Conservation (phyloP, 2,329 filamentous ascomycete genomes). For the Talaromyces sp. region DNA sequence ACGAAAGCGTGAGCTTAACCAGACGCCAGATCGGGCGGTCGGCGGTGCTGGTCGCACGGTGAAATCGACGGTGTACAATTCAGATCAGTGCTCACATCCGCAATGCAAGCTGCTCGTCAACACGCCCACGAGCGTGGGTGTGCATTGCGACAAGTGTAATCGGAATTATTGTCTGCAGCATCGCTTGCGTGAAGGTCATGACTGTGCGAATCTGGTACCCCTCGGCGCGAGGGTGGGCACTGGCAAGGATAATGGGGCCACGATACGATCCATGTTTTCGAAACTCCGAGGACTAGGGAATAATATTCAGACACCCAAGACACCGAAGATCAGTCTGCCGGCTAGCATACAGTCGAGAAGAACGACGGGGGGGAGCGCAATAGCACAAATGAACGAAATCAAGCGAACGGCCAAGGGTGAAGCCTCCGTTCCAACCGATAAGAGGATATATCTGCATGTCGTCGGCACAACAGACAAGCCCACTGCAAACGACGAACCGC, state of each 20-base stretch:
- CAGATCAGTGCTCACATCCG: conserved; percentile 49
- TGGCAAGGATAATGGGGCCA: conserved; percentile 51
- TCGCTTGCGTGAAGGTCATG: conserved; percentile 64
- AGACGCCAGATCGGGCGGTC: conserved; percentile 24
- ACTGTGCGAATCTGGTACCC: conserved; percentile 71
- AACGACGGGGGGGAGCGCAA: conserved; percentile 55
- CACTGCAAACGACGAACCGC: conserved; percentile 64
- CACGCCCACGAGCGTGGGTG: conserved; percentile 49
- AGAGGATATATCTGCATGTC: conserved; percentile 84
- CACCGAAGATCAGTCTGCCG: conserved; percentile 44
- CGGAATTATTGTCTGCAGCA: conserved; percentile 51
- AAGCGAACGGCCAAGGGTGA: conserved; percentile 91
- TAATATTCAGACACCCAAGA: conserved; percentile 48
- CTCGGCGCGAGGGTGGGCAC: conserved; percentile 49
- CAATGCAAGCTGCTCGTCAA: conserved; percentile 53
- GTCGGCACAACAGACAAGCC: conserved; percentile 87
- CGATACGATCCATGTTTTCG: conserved; percentile 69
- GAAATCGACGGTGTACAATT: conserved; percentile 55
- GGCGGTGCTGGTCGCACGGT: conserved; percentile 18
- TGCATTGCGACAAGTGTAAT: conserved; percentile 49
- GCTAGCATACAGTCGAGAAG: conserved; percentile 10
- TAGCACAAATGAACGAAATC: conserved; percentile 69
- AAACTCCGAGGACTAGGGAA: conserved; percentile 76
- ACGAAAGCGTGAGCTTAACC: conserved; percentile 35
- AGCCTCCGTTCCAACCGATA: conserved; percentile 71